Evolutionary conservation across 2,329 filamentous ascomycete genomes (phyloP), one percentile per base, ranked within the genome.

Genomic region (Curvularia lunata): DNA sequence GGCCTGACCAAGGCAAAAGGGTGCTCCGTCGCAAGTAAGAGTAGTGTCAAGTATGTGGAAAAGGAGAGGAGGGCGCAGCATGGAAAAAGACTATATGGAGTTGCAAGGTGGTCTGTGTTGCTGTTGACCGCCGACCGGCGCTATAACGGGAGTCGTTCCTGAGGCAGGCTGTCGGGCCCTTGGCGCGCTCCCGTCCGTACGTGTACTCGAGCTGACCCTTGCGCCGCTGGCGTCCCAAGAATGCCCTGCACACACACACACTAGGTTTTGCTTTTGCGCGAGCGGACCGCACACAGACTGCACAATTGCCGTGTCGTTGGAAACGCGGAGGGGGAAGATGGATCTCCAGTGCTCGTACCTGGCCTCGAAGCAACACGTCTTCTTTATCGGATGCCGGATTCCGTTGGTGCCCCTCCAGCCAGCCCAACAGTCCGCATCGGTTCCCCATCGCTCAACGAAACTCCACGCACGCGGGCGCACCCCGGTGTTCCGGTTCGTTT

Each of bases 1-100:
- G 90, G 91, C 94, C 93, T 95, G 94, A 98, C 94, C 94, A 96
- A 97, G 94, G 93, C 91, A 90, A 82, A 70, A 82, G 88, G 85
- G 88, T 88, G 91, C 91, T 92, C 92, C 91, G 85, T 93, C 86
- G 91, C 91, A 72, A 65, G 48, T 53, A 61, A 54, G 55, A 53
- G 46, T 49, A 37, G 53, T 53, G 49, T 54, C 46, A 53, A 58
- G 61, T 52, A 47, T 54, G 55, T 50, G 59, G 65, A 59, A 54
- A 60, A 58, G 58, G 58, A 61, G 57, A 59, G 40, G 57, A 61
- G 49, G 54, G 56, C 60, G 59, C 47, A 30, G 52, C 56, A 51
- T 54, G 49, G 56, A 61, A 61, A 52, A 60, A 52, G 34, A 58
- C 49, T 49, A 56, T 54, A 60, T 49, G 48, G 58, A 61, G 54